Evolutionary conservation across 2,329 filamentous ascomycete species (phyloP), one percentile per base, ranked within the genome.

Genomic region (Proliferodiscus dingleyae): DNA sequence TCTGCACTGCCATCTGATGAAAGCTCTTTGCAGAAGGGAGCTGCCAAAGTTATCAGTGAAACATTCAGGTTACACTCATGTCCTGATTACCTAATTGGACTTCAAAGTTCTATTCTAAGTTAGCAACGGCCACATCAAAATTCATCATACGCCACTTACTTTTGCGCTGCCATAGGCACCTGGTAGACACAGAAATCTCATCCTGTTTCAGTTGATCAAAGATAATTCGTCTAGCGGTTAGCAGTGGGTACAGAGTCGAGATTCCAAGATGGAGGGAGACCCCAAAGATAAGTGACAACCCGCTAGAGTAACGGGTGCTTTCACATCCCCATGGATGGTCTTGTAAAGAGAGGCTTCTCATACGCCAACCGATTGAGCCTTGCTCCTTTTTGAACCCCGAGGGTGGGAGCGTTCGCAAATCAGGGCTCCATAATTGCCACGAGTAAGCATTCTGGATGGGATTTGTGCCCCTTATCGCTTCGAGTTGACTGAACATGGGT

Each of bases 121-220:
- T 41, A 52, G 49, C 48, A 26, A 45, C 9, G n/a, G 16, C 13
- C 15, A 3, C 13, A 22, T 36, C 10, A 13, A 8, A 28, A 5
- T 3, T 9, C 9, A 15, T 44, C 21, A 18, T n/a, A n/a, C n/a
- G 29, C 29, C 15, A 64, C 71, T 66, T 62, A 75, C 73, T 54
- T 72, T 69, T 41, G 75, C 71, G 64, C 74, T 80, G 42, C 77
- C 76, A 58, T 74, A 80, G 18, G 77, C 73, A 50, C 77, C 77
- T 26, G 75, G 75, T 6, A 80, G 66, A 59, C 77, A 80, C 26
- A 80, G 62, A 43, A 80, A 74, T 56, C 67, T 75, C 76, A 80
- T 79, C 5, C 9, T 34, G 4, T 34, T 34, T 21, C 9, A 15
- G 32, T 34, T 79, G 16, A 52, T 69, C 9, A 13, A 37, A 37